Base-by-base conservation (phyloP, 495 filamentous ascomycete genomes). In the Penicillium cinerascens region DNA sequence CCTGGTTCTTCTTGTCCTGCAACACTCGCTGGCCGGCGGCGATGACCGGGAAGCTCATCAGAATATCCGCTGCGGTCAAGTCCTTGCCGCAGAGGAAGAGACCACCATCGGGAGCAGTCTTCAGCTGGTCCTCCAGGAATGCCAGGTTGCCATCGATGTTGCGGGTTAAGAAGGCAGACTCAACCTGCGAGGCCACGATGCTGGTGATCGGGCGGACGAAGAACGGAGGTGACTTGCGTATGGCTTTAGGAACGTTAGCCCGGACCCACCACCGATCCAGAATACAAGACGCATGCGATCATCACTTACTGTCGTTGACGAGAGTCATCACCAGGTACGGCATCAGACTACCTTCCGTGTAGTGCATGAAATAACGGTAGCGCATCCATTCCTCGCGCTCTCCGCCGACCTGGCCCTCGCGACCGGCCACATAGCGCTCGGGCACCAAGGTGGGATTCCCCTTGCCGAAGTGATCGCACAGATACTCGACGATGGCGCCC, bases 261-360 rank as follows among this genome's bases (percentile, higher is more conserved):
- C 35, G 25, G 39, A n/a, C 25, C 10, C 21, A 8, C 38, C n/a
- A 41, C 21, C 15, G 35, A 15, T 22, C 22, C 23, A 21, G 22
- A 42, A 27, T 7, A 35, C 27, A 40, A 42, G 39, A n/a, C 22
- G 9, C 11, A 11, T 1, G 11, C 29, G 11, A 33, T 13, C 1
- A 1, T 13, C 29, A 72, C 82, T 61, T 73, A 86, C 83, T 65
- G 33, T 78, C 66, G 29, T 84, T 66, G 26, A 91, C 59, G 20
- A 89, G 52, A 11, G 70, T 67, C 45, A 87, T 69, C 11, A 91
- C 63, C 57, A 89, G 49, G 51, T 82, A 79, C 3, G 80, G 72
- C 89, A 93, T 92, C 54, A 95, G 66, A 55, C 76, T 86, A 20
- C 89, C 89, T 67, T 97, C 91, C 9, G 80, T 75, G 69, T 91